Conservation (phyloP, 2,329 filamentous ascomycete genomes). For the Microascus cirrosus region DNA sequence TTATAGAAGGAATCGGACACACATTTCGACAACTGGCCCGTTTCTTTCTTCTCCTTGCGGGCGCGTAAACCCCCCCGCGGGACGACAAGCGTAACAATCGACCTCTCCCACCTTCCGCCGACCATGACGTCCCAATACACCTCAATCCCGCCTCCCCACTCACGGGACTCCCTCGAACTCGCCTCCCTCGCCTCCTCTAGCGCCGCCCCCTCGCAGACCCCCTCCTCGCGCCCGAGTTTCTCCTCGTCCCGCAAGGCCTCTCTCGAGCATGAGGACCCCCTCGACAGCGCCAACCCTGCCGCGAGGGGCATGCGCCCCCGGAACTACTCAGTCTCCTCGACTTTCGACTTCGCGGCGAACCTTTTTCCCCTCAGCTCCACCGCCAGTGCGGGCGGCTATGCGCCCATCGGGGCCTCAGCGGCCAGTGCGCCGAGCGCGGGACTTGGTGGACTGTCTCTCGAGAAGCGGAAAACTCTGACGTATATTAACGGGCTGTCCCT, state of each 20-base stretch:
- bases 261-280: slow-evolving; percentile 74
- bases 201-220: slow-evolving; percentile 38
- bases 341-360: slow-evolving; percentile 90
- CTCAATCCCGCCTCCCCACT: slow-evolving; percentile 18
- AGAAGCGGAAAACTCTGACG: slow-evolving; percentile 92
- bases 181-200: slow-evolving; percentile 87
- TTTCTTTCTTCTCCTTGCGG: not conserved
- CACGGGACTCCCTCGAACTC: slow-evolving; percentile 90
- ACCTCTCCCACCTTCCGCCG: not conserved
- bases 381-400: slow-evolving; percentile 60
- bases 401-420: slow-evolving; percentile 66
- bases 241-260: slow-evolving; percentile 89
- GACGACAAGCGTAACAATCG: not conserved
- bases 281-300: slow-evolving; percentile 50
- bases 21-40: not conserved
- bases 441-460: slow-evolving; percentile 66
- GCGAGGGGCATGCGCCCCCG: slow-evolving; percentile 35
- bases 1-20: not conserved
- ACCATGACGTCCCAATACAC: slow-evolving; percentile 1
- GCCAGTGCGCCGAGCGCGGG: slow-evolving; percentile 25
- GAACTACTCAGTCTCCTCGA: slow-evolving; percentile 77
- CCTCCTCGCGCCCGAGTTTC: slow-evolving; percentile 72
- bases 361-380: slow-evolving; percentile 87
- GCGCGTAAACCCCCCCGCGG: not conserved
- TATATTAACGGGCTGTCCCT: slow-evolving; percentile 88